Base-by-base conservation (phyloP, 768 basidiomycete genomes). In the Lepiota brunneoincarnata region DNA sequence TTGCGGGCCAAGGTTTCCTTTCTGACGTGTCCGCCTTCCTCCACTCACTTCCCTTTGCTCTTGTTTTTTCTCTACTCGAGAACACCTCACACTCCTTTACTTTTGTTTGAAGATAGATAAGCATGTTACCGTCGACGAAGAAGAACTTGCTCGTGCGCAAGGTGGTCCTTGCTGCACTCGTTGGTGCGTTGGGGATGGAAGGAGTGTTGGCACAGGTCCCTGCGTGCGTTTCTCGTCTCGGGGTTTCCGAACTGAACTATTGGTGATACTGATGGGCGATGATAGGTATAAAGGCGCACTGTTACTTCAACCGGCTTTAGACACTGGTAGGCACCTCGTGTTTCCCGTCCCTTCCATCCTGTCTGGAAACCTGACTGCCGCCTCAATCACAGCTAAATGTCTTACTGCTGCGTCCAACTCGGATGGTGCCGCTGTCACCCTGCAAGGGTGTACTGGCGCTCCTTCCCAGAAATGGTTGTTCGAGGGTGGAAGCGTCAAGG, bases 381-480 rank as follows among this genome's bases (percentile, higher is more conserved):
- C 12, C 3, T 3, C n/a, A n/a, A 23, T 45, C 35, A 18, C 53
- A 80, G 81, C 66, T 9, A 76, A 79, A 66, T 83, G 81, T 60
- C 56, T 83, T 49, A 80, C 79, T 15, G 80, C 79, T 3, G 68
- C 75, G 0, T 75, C 76, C 9, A 77, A 81, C 64, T 60, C 66
- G 7, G 71, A 81, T 59, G 79, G 78, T 35, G 78, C 81, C 7
- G 38, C 63, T 18, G 77, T 82, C 53, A 76, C 73, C 6, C 67
- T 82, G 43, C 71, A 77, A 59, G 56, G 70, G 5, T 83, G 81
- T 63, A 74, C 70, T 10, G 75, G 74, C 18, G 62, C 71, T 18
- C 62, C 63, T n/a, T 61, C 69, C 20, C 81, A 83, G 63, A 68
- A 77, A 55, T 82, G 79, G 78, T 68, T 69, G 6, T 82, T 81